Conservation (phyloP, 2,329 filamentous ascomycete species). For the Pseudogymnoascus sp. region DNA sequence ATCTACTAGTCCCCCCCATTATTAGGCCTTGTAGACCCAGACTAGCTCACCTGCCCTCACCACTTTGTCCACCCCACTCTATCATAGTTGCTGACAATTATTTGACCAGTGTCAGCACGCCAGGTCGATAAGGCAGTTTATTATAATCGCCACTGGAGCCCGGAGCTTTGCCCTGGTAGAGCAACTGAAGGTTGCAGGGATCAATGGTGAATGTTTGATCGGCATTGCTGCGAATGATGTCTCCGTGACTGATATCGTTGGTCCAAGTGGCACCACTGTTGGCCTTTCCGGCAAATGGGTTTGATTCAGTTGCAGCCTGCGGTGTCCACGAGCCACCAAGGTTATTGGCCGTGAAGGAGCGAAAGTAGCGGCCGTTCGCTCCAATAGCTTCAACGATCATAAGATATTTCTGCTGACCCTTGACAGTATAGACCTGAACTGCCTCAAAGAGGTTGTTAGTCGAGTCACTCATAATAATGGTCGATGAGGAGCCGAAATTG, state of each 20-base stretch:
- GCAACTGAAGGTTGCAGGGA: slow-evolving; percentile 29
- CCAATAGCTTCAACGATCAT: slow-evolving; percentile 35
- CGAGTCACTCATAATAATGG: slow-evolving; percentile 45
- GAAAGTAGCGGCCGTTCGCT: slow-evolving; percentile 31
- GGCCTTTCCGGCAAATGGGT: slow-evolving; percentile 31
- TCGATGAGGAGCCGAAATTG: slow-evolving; percentile 46
- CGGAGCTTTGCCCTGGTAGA: slow-evolving; percentile 35
- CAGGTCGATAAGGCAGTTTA: slow-evolving; percentile 32
- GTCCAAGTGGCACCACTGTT: slow-evolving; percentile 33
- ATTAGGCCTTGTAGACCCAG: not conserved
- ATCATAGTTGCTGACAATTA: not conserved
- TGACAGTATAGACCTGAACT: slow-evolving; percentile 31
- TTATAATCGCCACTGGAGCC: slow-evolving; percentile 29
- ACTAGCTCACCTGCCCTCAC: not conserved
- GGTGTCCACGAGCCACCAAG: slow-evolving; percentile 30
- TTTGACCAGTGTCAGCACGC: slow-evolving; percentile 17
- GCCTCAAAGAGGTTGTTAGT: slow-evolving; percentile 34
- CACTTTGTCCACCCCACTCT: not conserved
- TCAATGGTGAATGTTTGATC: slow-evolving; percentile 33
- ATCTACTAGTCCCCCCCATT: not conserved
- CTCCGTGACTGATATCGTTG: slow-evolving; percentile 29
- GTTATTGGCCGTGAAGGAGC: slow-evolving; percentile 31
- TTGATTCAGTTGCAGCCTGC: slow-evolving; percentile 30
- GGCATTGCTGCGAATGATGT: slow-evolving; percentile 28
- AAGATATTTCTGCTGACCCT: slow-evolving; percentile 26